Conservation (phyloP, 2,329 filamentous ascomycete genomes). For the Scedosporium boydii region DNA sequence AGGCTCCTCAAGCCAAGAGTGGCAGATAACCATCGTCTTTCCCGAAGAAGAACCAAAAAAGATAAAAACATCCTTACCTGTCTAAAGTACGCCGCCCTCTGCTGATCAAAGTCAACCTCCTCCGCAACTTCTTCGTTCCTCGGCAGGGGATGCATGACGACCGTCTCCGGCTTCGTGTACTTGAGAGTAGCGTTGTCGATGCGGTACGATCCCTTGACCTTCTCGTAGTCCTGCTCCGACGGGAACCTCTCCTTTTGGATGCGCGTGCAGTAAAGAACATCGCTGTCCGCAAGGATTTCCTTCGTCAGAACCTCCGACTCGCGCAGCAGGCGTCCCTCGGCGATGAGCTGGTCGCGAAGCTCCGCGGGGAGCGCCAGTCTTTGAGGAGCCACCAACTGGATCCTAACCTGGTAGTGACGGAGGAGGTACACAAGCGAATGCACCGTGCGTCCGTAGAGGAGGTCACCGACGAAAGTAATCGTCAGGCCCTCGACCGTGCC, state of each 20-base stretch:
- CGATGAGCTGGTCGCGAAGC: slow-evolving; percentile 61
- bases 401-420: slow-evolving; percentile 86
- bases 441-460: slow-evolving; percentile 86
- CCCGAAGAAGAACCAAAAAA: background rate
- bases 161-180: slow-evolving; percentile 84
- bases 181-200: slow-evolving; percentile 86
- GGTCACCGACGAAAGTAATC: slow-evolving; percentile 91
- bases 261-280: slow-evolving; percentile 94
- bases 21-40: too few species aligned
- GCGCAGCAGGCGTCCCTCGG: slow-evolving; percentile 64
- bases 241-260: slow-evolving; percentile 95
- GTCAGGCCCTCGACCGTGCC: slow-evolving; percentile 92
- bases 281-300: slow-evolving; percentile 75
- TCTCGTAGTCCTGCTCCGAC: slow-evolving; percentile 71
- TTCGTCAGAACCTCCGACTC: slow-evolving; percentile 74
- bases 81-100: slow-evolving; percentile 94
- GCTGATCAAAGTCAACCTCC: slow-evolving; percentile 96
- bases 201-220: slow-evolving; percentile 78
- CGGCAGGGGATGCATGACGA: slow-evolving; percentile 91
- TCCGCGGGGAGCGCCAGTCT: slow-evolving; percentile 67
- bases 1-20: background rate
- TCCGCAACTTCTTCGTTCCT: slow-evolving; percentile 88
- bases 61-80: slow-evolving; percentile 58
- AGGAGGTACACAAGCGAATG: slow-evolving; percentile 93
- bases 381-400: slow-evolving; percentile 83